Evolutionary conservation across 306 rosid genomes (phyloP), one percentile per base, ranked within the genome.

Genomic region (Rosa chinensis): DNA sequence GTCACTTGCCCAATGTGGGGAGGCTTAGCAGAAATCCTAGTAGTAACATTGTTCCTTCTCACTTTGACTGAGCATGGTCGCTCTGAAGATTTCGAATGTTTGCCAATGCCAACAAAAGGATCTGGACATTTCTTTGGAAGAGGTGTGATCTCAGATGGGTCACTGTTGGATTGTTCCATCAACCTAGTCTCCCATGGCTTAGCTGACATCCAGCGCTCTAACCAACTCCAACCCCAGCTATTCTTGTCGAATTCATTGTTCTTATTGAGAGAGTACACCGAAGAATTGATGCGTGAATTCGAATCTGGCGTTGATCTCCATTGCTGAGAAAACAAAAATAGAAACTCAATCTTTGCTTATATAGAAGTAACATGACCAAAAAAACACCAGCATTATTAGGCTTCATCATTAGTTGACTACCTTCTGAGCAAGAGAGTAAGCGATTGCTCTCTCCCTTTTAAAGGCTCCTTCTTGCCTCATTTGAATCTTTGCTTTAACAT

Each of bases 131-230:
- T 86, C 87, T 87, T 95, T 56, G 89, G 77, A 79, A 89, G 89
- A 2, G 96, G 97, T 21, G 95, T 91, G 76, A 84, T 84, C 48
- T 89, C 89, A 21, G 85, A 70, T 25, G 84, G 77, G 44, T 86
- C 96, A 8, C 75, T 23, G 2, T 84, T 90, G 25, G 93, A 86
- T 73, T 93, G 88, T 82, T 93, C 98, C 96, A 93, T 96, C 74
- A 96, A 84, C 79, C 98, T 90, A 58, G 87, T 89, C 83, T 96
- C 99, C 99, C 99, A 96, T 2, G 99, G 99, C 85, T 93, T 96
- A 5, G 98, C 98, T 42, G 98, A 93, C 99, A 96, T 96, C 99
- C 99, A 96, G 14, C 99, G 90, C 82, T 96, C 99, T 82, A 96
- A 85, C 99, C 99, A 96, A 74, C 91, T 96, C 99, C 99, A 96